These are phyloP conservation scores for Entelexis sorbosivorans DNA, from an alignment of 1,139 yeast species.

Conservation along the genomic window DNA sequence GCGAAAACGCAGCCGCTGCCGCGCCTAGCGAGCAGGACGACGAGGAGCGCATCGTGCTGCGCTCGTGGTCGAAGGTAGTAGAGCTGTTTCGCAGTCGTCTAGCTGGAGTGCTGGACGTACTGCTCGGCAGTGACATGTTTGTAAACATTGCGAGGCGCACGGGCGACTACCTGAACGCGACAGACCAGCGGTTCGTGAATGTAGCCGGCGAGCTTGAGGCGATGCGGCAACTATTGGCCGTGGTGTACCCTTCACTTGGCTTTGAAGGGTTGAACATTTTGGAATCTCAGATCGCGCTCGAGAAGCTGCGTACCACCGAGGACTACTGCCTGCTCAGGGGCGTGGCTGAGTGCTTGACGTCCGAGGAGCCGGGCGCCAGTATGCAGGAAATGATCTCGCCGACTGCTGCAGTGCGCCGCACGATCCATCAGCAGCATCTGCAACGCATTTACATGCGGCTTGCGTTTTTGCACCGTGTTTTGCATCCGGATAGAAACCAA, in stretches of 20 bases:
- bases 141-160: conserved; percentile 13
- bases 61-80: conserved; percentile 25
- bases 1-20: not conserved
- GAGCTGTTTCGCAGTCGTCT: conserved; percentile 22
- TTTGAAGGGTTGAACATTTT: conserved; percentile 26
- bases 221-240: conserved; percentile 27
- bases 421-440: conserved; percentile 5
- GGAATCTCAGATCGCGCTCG: conserved; percentile 28
- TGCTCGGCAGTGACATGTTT: conserved; percentile 25
- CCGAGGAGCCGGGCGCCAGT: conserved; percentile 8
- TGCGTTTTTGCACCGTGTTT: not conserved
- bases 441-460: conserved; percentile 1
- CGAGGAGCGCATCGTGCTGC: conserved; percentile 1
- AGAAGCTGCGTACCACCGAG: conserved; percentile 30
- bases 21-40: not conserved
- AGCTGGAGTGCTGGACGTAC: conserved; percentile 25
- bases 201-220: conserved; percentile 29
- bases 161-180: conserved; percentile 5
- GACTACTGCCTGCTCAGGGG: conserved; percentile 30
- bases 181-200: conserved; percentile 9
- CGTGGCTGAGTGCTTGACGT: conserved; percentile 26
- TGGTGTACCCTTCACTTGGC: conserved; percentile 21
- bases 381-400: conserved; percentile 4
- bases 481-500: not conserved
- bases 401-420: not conserved